Evolutionary conservation across 306 rosid genomes (phyloP), one percentile per base, ranked within the genome.

Genomic region (Malus orientalis): DNA sequence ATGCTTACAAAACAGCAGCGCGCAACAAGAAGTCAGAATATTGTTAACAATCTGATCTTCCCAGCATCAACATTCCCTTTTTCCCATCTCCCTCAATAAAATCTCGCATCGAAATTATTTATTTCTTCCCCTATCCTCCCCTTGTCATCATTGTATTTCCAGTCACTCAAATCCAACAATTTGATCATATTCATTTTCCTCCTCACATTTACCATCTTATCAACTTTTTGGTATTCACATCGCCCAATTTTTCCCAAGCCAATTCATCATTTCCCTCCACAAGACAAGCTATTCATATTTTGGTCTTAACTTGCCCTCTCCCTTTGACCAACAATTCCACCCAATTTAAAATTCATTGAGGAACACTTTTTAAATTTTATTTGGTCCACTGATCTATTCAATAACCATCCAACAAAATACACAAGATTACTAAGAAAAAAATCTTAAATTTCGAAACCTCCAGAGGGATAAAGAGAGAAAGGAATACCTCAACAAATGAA

Each of bases 401-500:
- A 27, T 61, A 61, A 6, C 67, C 67, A 61, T 61, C 67, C 32
- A 61, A 27, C 36, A 3, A 61, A 61, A 13, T 36, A 61, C 38
- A 61, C 38, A 29, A 58, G 63, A 51, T 61, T 13, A 14, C 67
- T 13, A 30, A 61, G 38, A 27, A 61, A 14, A 4, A 27, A 14
- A 2, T 61, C 67, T 27, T 25, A 61, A 61, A 61, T 15, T 27
- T 61, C 3, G n/a, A 61, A 27, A 8, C 67, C 64, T 59, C 16
- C 29, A 25, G 64, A 59, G 16, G 13, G 64, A 59, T 23, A 59
- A 54, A 54, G 29, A 59, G 44, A 20, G n/a, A 64, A 19, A 32
- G 19, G 36, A 32, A 30, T 80, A 93, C 98, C 98, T 95, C 97
- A 59, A 95, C 97, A 88, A 95, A 90, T 76, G 98, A 95, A 79